Base-by-base conservation (phyloP, 2,329 filamentous ascomycete genomes). In the Apiospora phragmitis region DNA sequence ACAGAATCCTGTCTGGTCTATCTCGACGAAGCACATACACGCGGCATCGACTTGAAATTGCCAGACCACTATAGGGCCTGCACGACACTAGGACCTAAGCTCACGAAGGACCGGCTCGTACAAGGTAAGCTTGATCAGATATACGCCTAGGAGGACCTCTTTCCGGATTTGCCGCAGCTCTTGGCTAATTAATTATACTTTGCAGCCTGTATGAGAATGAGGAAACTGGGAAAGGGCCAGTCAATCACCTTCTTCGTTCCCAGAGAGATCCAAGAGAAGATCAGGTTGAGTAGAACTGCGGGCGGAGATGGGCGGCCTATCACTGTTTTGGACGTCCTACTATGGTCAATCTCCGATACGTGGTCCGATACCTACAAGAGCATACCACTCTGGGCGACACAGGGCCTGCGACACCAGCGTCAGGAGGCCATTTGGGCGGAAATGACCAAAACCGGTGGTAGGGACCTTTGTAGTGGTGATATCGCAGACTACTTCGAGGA, bases 161-260 rank as follows among this genome's bases (percentile, higher is more conserved):
- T 45, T 45, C 43, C n/a, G 65, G 38, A 32, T 55, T 26, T 38
- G 55, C 55, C 4, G 16, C 12, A 5, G 32, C 11, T 24, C 29
- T 32, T 14, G 16, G 21, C 26, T 65, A 32, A 32, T 18, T 65
- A 32, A 32, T 18, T 18, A 24, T 43, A 29, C 45, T 49, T 49
- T 24, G 21, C n/a, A 49, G 91, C 90, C 0, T 92, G 90, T 71
- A 93, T 92, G 90, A 80, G 92, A n/a, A 90, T 94, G 87, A 80
- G 92, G 14, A 88, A 91, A 71, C 83, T 95, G 0, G 92, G 91
- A 0, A 80, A 88, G 2, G 91, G 91, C 0, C 92, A 94, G 73
- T 89, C 88, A 0, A 85, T 94, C 0, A 81, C 87, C 0, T 93
- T 93, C 68, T 88, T 85, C 69, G 79, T 90, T 0, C 85, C 89